A percentile compares a stretch with the other conserved stretches of the same genome.
phyloP scores from a whole-genome alignment of 2,329 filamentous ascomycete genomes.

The Drechslerella coelobrocha region DNA sequence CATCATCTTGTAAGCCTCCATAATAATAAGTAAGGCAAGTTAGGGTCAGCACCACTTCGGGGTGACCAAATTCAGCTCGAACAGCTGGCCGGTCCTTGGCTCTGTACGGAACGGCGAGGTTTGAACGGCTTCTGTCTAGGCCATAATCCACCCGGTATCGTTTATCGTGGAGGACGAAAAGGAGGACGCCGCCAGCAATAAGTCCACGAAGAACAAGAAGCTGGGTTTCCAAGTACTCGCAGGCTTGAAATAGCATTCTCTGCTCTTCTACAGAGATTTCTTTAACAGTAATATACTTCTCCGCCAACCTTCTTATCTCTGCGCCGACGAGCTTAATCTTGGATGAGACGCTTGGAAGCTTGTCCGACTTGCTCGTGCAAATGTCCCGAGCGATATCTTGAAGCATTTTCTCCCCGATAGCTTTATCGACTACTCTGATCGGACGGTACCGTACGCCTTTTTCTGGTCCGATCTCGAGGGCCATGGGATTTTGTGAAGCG shows the following conservation, averaged over 20 bases:
- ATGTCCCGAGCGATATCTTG: slow-evolving; percentile 60
- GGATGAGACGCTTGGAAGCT: slow-evolving; percentile 23
- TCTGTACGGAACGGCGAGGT: slow-evolving; percentile 67
- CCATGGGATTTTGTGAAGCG: slow-evolving; percentile 6
- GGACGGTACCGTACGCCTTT: slow-evolving; percentile 6
- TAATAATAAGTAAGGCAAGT: slow-evolving; percentile 68
- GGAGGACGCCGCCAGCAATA: slow-evolving; percentile 65
- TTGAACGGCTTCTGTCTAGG: slow-evolving; percentile 60
- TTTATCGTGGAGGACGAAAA: slow-evolving; percentile 65
- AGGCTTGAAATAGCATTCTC: slow-evolving; percentile 2
- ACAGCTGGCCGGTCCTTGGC: slow-evolving; percentile 67
- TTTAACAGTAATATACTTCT: slow-evolving; percentile 10
- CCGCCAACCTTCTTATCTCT: background rate
- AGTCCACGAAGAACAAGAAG: slow-evolving; percentile 66
- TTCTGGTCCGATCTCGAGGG: slow-evolving; percentile 18
- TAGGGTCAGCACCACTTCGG: slow-evolving; percentile 66
- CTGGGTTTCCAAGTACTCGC: slow-evolving; percentile 50
- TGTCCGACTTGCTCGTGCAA: background rate
- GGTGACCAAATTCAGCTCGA: slow-evolving; percentile 68
- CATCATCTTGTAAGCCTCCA: slow-evolving; percentile 63
- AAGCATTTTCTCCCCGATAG: slow-evolving; percentile 57
- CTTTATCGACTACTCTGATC: slow-evolving; percentile 52
- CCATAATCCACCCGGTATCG: slow-evolving; percentile 73
- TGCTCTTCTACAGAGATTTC: slow-evolving; percentile 14
- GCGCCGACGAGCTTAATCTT: slow-evolving; percentile 14